Evolutionary conservation across 495 filamentous ascomycete species (phyloP).

Genomic region (Hyaloscypha finlandica): DNA sequence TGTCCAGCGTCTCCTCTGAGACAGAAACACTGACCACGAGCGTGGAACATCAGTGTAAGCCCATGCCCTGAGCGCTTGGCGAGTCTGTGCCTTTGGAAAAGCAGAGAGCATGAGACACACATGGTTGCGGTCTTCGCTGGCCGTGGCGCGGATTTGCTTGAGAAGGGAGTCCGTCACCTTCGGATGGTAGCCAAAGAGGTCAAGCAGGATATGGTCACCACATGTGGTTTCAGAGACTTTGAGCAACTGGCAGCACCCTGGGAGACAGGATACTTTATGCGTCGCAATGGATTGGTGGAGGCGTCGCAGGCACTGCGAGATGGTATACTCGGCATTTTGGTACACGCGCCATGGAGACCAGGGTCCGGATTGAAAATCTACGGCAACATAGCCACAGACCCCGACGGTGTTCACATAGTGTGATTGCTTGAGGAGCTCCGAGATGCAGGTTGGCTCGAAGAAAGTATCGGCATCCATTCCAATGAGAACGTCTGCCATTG

Average conservation of each 20-base stretch:
- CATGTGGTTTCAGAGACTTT: conserved; percentile 37
- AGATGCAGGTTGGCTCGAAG: conserved; percentile 34
- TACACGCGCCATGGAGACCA: conserved; percentile 36
- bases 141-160: conserved; percentile 35
- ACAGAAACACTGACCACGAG: conserved; percentile 36
- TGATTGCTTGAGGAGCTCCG: conserved; percentile 31
- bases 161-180: conserved; percentile 34
- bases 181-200: conserved; percentile 37
- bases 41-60: conserved; percentile 37
- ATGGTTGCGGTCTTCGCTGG: conserved; percentile 36
- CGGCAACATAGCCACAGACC: conserved; percentile 37
- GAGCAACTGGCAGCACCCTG: conserved; percentile 37
- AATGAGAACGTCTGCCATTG: conserved; percentile 32
- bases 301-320: conserved; percentile 36
- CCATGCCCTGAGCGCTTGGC: conserved; percentile 34
- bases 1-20: conserved; percentile 37
- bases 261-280: conserved; percentile 37
- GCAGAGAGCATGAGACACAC: conserved; percentile 36
- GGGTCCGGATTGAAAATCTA: conserved; percentile 30
- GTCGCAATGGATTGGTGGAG: conserved; percentile 36
- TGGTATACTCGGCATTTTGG: conserved; percentile 36
- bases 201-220: conserved; percentile 35
- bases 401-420: conserved; percentile 32
- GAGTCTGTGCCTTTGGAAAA: conserved; percentile 31
- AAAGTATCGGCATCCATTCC: conserved; percentile 40